A percentile compares a stretch with the other conserved stretches of the same genome.
These are phyloP conservation scores for Colletotrichum higginsianum DNA, from an alignment of 2,329 filamentous ascomycete species.

Conservation along the genomic window DNA sequence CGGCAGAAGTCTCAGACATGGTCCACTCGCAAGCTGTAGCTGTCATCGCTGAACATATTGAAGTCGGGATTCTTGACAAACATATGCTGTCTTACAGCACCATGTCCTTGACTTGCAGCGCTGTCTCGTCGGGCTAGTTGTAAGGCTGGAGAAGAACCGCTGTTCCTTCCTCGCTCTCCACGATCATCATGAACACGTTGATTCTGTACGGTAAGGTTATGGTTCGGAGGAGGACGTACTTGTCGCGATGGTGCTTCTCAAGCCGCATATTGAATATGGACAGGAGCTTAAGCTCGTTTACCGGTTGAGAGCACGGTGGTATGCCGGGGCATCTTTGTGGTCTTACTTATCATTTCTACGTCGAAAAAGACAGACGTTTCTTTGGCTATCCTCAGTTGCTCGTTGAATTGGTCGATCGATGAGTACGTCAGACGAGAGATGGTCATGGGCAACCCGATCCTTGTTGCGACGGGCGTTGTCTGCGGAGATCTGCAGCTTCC, in stretches of 20 bases:
- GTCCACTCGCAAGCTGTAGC: slow-evolving; percentile 65
- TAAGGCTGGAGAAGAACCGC: slow-evolving; percentile 57
- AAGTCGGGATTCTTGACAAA: slow-evolving; percentile 70
- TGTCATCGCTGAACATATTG: slow-evolving; percentile 55
- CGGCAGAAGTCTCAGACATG: slow-evolving; percentile 65
- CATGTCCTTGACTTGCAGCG: slow-evolving; percentile 52
- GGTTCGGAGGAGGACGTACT: slow-evolving; percentile 42
- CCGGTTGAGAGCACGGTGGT: slow-evolving; percentile 46
- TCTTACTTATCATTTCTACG: background rate
- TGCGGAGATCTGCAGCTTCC: background rate
- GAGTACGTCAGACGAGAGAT: background rate
- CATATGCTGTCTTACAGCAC: slow-evolving; percentile 53
- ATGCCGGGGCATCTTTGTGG: slow-evolving; percentile 35
- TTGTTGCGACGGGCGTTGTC: background rate
- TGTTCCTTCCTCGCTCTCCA: slow-evolving; percentile 56
- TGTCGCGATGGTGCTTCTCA: slow-evolving; percentile 49
- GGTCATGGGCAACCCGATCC: background rate
- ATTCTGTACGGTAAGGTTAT: slow-evolving; percentile 43
- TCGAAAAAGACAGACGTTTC: background rate
- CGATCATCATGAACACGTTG: slow-evolving; percentile 49
- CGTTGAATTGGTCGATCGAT: background rate
- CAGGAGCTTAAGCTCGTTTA: slow-evolving; percentile 45
- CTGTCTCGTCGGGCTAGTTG: slow-evolving; percentile 56
- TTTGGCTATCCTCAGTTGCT: background rate
- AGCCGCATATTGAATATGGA: slow-evolving; percentile 50